Conservation (phyloP, 495 filamentous ascomycete species). For the Usnea hakonensis region DNA sequence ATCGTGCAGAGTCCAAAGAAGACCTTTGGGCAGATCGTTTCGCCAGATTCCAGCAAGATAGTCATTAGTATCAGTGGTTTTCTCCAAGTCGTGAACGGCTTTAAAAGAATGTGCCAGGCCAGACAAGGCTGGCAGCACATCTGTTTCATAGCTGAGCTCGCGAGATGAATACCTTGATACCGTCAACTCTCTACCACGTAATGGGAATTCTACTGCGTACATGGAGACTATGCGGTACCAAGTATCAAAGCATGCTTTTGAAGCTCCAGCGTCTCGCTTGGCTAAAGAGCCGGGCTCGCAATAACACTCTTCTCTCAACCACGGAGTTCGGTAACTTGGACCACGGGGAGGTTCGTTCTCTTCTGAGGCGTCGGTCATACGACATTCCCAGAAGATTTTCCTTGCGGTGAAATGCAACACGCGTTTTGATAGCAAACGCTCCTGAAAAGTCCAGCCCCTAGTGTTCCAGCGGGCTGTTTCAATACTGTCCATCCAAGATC, state of each 20-base stretch:
- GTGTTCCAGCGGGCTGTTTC: constrained; percentile 23
- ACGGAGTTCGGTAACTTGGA: background rate
- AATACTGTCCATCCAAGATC: background rate
- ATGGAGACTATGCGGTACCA: background rate
- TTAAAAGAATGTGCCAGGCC: background rate
- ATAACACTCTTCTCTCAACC: background rate
- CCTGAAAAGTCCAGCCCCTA: constrained; percentile 36
- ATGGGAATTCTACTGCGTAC: background rate
- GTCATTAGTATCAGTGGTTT: background rate
- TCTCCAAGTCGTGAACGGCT: background rate
- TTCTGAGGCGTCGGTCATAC: constrained; percentile 4
- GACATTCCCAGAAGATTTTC: constrained; percentile 29
- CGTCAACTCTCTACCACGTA: background rate
- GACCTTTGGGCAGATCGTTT: constrained; percentile 2
- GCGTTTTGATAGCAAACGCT: constrained; percentile 30
- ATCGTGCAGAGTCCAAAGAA: constrained; percentile 3
- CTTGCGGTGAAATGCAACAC: constrained; percentile 26
- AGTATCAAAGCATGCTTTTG: background rate
- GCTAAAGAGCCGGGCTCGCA: background rate
- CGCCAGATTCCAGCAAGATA: constrained; percentile 15
- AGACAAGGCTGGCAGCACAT: background rate
- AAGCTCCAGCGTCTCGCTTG: background rate
- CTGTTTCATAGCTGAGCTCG: background rate
- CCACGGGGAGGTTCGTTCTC: background rate
- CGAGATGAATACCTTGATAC: background rate